phyloP scores from a whole-genome alignment of 2,329 filamentous ascomycete genomes.

The Apiospora hydei region DNA sequence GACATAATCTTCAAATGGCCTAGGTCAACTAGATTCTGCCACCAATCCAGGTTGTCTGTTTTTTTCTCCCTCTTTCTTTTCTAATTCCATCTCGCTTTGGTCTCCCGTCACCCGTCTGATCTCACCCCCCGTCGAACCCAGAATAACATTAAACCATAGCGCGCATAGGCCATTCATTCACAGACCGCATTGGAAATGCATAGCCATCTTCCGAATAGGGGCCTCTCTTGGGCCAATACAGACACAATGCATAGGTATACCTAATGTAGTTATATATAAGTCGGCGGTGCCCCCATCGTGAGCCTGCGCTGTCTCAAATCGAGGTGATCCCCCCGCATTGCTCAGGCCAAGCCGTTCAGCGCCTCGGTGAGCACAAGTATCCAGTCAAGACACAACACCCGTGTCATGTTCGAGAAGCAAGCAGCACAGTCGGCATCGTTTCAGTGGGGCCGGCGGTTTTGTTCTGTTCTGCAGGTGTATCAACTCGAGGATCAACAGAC shows the following conservation, averaged over 20 bases:
- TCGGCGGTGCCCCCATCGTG: conserved; percentile 1
- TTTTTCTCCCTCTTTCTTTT: neutral
- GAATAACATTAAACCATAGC: neutral
- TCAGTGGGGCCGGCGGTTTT: neutral
- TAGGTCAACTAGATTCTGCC: neutral
- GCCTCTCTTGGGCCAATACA: neutral
- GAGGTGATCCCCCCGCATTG: conserved; percentile 1
- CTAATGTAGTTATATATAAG: neutral
- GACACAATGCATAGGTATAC: neutral
- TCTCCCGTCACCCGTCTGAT: neutral
- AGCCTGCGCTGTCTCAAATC: conserved; percentile 2
- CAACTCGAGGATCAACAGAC: neutral
- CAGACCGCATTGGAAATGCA: neutral
- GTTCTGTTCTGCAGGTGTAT: neutral
- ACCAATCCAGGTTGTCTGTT: conserved; percentile 3
- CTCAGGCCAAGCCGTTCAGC: conserved; percentile 1
- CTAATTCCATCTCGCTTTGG: neutral
- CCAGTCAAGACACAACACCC: conserved; percentile 9
- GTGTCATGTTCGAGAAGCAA: conserved; percentile 15
- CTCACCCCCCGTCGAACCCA: neutral
- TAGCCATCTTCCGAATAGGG: conserved; percentile 2
- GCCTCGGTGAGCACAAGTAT: neutral
- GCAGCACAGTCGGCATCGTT: neutral
- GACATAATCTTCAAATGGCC: neutral
- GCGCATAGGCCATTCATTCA: neutral